Conservation (phyloP, 2,329 filamentous ascomycete species). For the Diaporthe ilicicola region DNA sequence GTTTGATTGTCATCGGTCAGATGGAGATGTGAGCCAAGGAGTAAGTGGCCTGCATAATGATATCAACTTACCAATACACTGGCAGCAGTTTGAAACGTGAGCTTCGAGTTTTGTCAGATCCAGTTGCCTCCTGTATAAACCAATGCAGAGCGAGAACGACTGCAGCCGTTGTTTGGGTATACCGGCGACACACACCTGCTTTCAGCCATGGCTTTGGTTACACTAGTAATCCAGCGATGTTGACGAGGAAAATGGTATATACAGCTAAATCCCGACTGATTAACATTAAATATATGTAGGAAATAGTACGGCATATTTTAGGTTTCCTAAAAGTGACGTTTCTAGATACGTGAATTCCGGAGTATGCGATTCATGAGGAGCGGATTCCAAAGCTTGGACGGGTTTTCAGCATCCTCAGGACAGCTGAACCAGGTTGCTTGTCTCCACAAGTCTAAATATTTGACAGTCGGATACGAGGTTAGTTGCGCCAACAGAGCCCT, state of each 20-base stretch:
- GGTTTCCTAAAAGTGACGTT: neutral
- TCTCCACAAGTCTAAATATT: neutral
- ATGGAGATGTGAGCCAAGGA: neutral
- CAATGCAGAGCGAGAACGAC: neutral
- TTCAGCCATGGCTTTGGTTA: neutral
- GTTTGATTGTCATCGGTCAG: neutral
- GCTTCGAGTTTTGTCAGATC: neutral
- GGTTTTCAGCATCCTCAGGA: neutral
- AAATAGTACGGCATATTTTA: neutral
- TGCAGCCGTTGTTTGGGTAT: neutral
- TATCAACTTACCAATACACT: neutral
- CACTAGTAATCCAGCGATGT: neutral
- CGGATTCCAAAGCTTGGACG: neutral
- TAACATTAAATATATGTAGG: neutral
- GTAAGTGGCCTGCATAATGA: neutral
- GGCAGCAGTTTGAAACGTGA: neutral
- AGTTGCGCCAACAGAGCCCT: neutral
- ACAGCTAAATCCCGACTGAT: neutral
- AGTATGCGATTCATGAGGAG: neutral
- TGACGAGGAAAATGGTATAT: neutral
- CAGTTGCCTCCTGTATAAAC: neutral
- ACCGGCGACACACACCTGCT: neutral
- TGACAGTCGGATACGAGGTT: constrained; percentile 17
- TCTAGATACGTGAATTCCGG: neutral
- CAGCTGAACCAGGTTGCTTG: neutral